Base-by-base conservation (phyloP, 768 basidiomycete species). In the Boletus sensibilis region DNA sequence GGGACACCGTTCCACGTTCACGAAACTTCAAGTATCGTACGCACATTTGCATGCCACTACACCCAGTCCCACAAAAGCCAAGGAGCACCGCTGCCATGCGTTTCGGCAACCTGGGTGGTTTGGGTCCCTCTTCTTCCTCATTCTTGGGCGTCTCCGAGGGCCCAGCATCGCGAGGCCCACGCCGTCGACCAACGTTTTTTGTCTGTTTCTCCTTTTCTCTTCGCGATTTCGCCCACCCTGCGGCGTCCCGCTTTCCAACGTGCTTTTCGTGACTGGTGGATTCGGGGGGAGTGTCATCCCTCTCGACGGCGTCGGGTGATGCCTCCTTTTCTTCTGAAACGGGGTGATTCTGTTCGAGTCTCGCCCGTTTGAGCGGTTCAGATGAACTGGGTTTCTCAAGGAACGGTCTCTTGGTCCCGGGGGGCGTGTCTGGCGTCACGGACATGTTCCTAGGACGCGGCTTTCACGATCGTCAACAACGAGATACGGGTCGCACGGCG, bases 11-110 rank as follows among this genome's bases (percentile, higher is more conserved):
- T 29, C 16, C 16, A 34, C 14, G 31, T 33, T 33, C 20, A 20
- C 13, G 12, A 14, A 11, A n/a, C 12, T 5, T 20, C 16, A 9
- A 27, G 3, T 21, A 10, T 33, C 37, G 40, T 38, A 80, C 93
- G 68, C 68, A 97, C 96, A 94, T 89, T 76, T 98, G 96, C 92
- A 97, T 98, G 23, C 96, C 96, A 64, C 82, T 88, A 70, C 87
- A 97, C 1, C 91, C 93, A 0, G 91, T 86, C 7, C 96, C 96
- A 72, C 92, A 93, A 64, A 94, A 98, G 3, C 95, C 94, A 27
- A 98, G 77, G 50, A 97, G 74, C 45, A 98, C 70, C 0, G 92
- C 94, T 39, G 87, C 87, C 75, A 87, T 87, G 64, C 87, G 81
- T 74, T 97, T 97, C 14, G 94, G 93, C 25, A 88, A 74, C 34